A percentile compares a stretch with the other conserved stretches of the same genome.
These are phyloP conservation scores for Curvularia sp. DNA, from an alignment of 2,329 filamentous ascomycete genomes.

Conservation along the genomic window DNA sequence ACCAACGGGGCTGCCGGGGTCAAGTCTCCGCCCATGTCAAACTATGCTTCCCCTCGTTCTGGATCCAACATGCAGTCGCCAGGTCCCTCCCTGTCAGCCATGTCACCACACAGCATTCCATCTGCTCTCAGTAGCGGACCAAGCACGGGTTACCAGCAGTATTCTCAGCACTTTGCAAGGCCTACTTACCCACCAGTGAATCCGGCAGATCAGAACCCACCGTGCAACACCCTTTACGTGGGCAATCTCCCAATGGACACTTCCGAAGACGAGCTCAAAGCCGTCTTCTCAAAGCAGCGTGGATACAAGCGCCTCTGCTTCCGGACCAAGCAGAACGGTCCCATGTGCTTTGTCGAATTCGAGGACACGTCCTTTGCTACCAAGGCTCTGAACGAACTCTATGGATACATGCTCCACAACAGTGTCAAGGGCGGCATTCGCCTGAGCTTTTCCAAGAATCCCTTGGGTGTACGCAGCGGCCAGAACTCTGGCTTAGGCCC, in stretches of 20 bases:
- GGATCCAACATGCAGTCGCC: constrained; percentile 60
- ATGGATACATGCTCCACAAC: constrained; percentile 85
- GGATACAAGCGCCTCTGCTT: constrained; percentile 97
- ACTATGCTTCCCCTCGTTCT: constrained; percentile 59
- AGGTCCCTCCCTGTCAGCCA: constrained; percentile 50
- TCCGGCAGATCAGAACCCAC: constrained; percentile 93
- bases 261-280: constrained; percentile 93
- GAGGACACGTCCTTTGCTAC: constrained; percentile 92
- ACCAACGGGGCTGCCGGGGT: constrained; percentile 60
- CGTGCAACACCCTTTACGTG: constrained; percentile 97
- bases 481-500: constrained; percentile 65
- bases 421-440: constrained; percentile 94
- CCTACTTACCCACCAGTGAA: constrained; percentile 85
- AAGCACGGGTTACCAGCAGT: constrained; percentile 62
- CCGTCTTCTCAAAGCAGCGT: constrained; percentile 88
- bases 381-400: constrained; percentile 86
- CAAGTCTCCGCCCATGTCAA: constrained; percentile 63
- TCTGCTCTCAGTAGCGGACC: constrained; percentile 58
- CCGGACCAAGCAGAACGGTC: constrained; percentile 91
- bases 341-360: constrained; percentile 99
- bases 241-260: constrained; percentile 95
- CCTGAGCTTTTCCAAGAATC: constrained; percentile 96
- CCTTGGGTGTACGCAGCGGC: constrained; percentile 84
- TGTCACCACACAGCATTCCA: constrained; percentile 64
- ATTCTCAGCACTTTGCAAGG: constrained; percentile 64